phyloP scores from a whole-genome alignment of 192 early-diverging fungal species.

The Entomortierella parvispora region DNA sequence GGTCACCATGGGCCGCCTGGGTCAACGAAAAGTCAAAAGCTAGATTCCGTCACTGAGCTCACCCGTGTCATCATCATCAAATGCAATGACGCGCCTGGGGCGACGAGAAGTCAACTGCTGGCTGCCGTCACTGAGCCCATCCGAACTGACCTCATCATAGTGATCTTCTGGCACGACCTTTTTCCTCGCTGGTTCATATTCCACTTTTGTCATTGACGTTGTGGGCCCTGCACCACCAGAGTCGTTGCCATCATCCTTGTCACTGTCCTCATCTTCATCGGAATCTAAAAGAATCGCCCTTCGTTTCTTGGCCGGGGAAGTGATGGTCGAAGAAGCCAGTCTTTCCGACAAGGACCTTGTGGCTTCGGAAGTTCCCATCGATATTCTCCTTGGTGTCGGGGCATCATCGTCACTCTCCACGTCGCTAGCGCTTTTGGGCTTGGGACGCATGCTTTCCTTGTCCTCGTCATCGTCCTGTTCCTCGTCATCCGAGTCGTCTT shows the following conservation, averaged over 20 bases:
- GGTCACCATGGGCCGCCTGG: too few species aligned
- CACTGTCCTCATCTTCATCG: slow-evolving; percentile 22
- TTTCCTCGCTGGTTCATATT: too few species aligned
- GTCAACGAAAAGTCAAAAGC: too few species aligned
- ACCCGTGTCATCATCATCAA: too few species aligned
- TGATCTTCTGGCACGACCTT: too few species aligned
- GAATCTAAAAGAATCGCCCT: slow-evolving; percentile 33
- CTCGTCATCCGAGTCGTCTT: background rate
- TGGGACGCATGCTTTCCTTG: background rate
- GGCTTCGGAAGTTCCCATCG: background rate
- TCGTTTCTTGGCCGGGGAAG: slow-evolving; percentile 10
- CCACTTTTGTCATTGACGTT: too few species aligned
- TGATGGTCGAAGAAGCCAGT: background rate
- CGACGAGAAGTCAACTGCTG: too few species aligned
- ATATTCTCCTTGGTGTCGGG: background rate
- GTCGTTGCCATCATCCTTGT: slow-evolving; percentile 21
- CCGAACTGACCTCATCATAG: too few species aligned
- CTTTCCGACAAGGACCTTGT: slow-evolving; percentile 6
- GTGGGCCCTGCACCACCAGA: too few species aligned
- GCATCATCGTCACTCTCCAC: slow-evolving; percentile 2
- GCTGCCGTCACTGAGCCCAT: too few species aligned
- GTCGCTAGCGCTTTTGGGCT: slow-evolving; percentile 14
- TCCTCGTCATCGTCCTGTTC: slow-evolving; percentile 7
- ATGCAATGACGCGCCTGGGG: too few species aligned
- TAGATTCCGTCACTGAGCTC: too few species aligned